phyloP scores from a whole-genome alignment of 75 land plant genomes.

The Larix kaempferi region DNA sequence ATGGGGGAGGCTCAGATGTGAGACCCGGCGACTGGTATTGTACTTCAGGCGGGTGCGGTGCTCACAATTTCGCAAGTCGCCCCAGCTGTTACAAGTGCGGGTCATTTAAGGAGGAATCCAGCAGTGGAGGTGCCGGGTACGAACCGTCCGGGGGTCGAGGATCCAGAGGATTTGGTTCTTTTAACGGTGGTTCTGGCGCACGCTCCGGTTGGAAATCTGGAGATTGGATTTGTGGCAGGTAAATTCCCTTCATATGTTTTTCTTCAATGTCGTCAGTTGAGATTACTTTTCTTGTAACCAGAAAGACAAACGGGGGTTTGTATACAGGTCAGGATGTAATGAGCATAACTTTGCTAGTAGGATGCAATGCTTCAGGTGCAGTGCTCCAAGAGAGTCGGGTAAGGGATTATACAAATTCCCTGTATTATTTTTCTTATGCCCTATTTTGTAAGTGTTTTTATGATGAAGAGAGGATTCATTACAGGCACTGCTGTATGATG shows the following conservation, averaged over 20 bases:
- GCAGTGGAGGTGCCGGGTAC: constrained; percentile 20
- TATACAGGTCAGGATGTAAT: constrained; percentile 76
- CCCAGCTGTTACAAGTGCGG: constrained; percentile 91
- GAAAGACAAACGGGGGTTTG: neutral
- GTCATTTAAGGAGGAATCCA: constrained; percentile 55
- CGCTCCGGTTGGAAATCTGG: constrained; percentile 92
- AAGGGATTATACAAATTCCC: no score
- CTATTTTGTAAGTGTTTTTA: no score
- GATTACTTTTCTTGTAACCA: neutral
- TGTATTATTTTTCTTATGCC: no score
- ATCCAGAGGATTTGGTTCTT: constrained; percentile 22
- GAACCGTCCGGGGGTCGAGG: constrained; percentile 23
- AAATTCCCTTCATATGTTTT: neutral
- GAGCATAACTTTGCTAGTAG: constrained; percentile 96
- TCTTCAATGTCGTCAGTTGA: neutral
- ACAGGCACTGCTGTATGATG: no score
- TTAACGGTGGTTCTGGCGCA: constrained; percentile 34
- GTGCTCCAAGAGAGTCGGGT: constrained; percentile 67
- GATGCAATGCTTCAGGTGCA: constrained; percentile 92
- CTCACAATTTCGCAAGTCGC: constrained; percentile 94
- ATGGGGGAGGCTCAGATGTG: constrained; percentile 58
- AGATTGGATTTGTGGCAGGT: constrained; percentile 94
- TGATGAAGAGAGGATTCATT: no score
- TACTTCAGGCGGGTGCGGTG: constrained; percentile 54
- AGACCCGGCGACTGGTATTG: constrained; percentile 98